Conservation (phyloP, 257 asterid genomes). For the Petunia axillaris region DNA sequence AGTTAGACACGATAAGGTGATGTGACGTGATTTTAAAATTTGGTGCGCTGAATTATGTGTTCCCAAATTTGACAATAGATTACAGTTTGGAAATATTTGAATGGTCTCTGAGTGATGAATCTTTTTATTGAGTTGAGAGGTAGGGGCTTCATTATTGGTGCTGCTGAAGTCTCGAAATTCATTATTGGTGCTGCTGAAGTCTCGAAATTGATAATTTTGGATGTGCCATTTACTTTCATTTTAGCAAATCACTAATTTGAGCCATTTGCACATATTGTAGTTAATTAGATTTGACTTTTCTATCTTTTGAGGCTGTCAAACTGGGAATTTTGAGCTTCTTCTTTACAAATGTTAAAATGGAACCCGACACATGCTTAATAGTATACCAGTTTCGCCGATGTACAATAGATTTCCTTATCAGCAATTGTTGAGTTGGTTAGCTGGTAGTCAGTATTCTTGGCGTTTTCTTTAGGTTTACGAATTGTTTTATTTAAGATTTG, state of each 20-base stretch:
- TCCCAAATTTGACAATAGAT: slow-evolving; percentile 16
- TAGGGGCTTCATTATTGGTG: slow-evolving; percentile 17
- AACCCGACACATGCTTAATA: not conserved
- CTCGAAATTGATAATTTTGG: not conserved
- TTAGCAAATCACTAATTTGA: not conserved
- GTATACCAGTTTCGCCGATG: slow-evolving; percentile 2
- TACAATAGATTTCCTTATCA: slow-evolving; percentile 12
- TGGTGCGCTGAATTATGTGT: slow-evolving; percentile 28
- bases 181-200: not conserved
- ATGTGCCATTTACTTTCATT: not conserved
- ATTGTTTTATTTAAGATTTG: not conserved
- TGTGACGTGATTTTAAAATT: slow-evolving; percentile 16
- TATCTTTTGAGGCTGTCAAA: slow-evolving; percentile 13
- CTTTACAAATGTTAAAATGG: not conserved
- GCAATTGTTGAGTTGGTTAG: slow-evolving; percentile 12
- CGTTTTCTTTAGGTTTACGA: not conserved
- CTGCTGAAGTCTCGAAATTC: no score
- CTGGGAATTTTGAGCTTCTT: not conserved
- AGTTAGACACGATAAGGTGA: slow-evolving; percentile 28
- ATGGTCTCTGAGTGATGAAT: not conserved
- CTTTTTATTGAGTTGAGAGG: slow-evolving; percentile 7
- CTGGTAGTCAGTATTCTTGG: slow-evolving; percentile 8
- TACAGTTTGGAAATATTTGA: slow-evolving; percentile 17
- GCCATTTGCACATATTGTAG: slow-evolving; percentile 6
- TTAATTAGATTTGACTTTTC: slow-evolving; percentile 4